phyloP scores from a whole-genome alignment of 306 rosid species.

The Gastrolobium bilobum region DNA sequence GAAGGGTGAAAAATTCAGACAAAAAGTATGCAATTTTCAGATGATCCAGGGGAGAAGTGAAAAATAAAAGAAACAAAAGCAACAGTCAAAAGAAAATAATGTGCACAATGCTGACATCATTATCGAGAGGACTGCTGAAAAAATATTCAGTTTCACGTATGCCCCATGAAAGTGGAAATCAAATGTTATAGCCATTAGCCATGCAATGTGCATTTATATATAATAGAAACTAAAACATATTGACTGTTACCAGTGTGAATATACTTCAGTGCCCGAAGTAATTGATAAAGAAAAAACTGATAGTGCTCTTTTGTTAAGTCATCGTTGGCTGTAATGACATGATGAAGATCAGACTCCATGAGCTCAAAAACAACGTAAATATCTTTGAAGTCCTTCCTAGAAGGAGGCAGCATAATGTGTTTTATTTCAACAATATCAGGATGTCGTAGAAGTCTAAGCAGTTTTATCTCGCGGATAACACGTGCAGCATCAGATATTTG shows the following conservation, averaged over 20 bases:
- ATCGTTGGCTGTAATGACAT: constrained; percentile 92
- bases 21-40: constrained; percentile 20
- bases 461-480: constrained; percentile 82
- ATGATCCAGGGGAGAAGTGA: background rate
- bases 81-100: constrained; percentile 1
- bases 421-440: constrained; percentile 93
- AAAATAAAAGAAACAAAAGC: background rate
- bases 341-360: constrained; percentile 96
- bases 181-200: background rate
- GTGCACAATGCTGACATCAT: constrained; percentile 26
- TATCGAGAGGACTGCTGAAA: background rate
- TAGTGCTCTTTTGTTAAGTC: constrained; percentile 86
- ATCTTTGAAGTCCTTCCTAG: constrained; percentile 85
- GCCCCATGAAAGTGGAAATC: background rate
- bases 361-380: constrained; percentile 91
- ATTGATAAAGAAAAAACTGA: constrained; percentile 89
- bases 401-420: constrained; percentile 88
- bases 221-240: background rate
- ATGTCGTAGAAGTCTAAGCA: constrained; percentile 85
- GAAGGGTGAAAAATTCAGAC: background rate
- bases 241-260: constrained; percentile 78
- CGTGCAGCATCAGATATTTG: constrained; percentile 82
- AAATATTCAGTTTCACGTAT: background rate
- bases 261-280: constrained; percentile 88
- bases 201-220: constrained; percentile 21